These are phyloP conservation scores for Aspergillus sp. DNA, from an alignment of 2,329 filamentous ascomycete species.

Conservation along the genomic window DNA sequence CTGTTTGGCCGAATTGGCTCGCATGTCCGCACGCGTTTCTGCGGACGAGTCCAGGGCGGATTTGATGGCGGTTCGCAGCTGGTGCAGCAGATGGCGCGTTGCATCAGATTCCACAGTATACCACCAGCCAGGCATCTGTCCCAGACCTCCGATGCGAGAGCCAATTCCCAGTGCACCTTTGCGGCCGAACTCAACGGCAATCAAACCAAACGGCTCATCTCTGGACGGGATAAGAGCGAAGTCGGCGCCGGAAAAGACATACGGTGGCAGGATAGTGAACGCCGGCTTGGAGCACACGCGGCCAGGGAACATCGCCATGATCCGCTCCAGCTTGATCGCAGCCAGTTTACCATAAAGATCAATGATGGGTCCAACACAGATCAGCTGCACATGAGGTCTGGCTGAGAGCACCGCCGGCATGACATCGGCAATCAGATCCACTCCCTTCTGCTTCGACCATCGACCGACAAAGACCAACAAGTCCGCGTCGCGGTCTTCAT, in stretches of 20 bases:
- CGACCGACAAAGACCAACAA: conserved; percentile 65
- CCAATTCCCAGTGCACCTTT: conserved; percentile 65
- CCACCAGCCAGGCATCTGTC: conserved; percentile 69
- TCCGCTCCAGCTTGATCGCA: conserved; percentile 58
- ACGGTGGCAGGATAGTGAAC: conserved; percentile 62
- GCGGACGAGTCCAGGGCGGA: conserved; percentile 55
- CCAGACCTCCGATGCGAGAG: conserved; percentile 61
- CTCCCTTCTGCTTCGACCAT: conserved; percentile 66
- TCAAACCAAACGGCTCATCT: conserved; percentile 65
- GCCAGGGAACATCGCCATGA: conserved; percentile 63
- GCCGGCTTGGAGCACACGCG: conserved; percentile 65
- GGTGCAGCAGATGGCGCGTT: conserved; percentile 58
- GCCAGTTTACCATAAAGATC: conserved; percentile 66
- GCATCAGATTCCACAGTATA: conserved; percentile 63
- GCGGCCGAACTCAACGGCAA: conserved; percentile 64
- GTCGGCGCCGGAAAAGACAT: conserved; percentile 64
- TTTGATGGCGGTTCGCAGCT: conserved; percentile 62
- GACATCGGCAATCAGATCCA: conserved; percentile 66
- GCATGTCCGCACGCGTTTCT: conserved; percentile 57
- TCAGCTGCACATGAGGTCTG: conserved; percentile 56
- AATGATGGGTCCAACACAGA: conserved; percentile 61
- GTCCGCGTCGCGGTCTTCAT: conserved; percentile 58
- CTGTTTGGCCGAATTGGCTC: conserved; percentile 60
- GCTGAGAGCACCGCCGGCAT: conserved; percentile 60
- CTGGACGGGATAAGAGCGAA: conserved; percentile 65